These are phyloP conservation scores for Aspergillus candidus DNA, from an alignment of 2,329 filamentous ascomycete genomes.

Conservation along the genomic window DNA sequence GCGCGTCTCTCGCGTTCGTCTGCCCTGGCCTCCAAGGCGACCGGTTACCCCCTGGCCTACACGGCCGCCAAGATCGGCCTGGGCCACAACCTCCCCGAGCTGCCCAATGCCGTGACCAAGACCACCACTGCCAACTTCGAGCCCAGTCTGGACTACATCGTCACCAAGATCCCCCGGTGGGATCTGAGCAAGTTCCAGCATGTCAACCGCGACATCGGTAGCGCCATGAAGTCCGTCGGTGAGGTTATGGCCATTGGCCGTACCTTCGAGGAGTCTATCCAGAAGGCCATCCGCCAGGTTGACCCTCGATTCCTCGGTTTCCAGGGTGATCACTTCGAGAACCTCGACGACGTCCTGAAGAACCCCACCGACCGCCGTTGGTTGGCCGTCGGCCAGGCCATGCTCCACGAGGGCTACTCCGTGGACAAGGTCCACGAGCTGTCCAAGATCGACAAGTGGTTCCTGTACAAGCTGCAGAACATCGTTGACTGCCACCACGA, in stretches of 20 bases:
- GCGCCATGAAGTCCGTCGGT: slow-evolving; percentile 97
- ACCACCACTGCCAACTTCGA: slow-evolving; percentile 99
- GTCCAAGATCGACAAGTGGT: slow-evolving; percentile 99
- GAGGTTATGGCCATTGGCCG: slow-evolving; percentile 99
- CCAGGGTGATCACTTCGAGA: slow-evolving; percentile 90
- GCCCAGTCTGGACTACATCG: slow-evolving; percentile 93
- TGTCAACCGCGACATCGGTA: slow-evolving; percentile 94
- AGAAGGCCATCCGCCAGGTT: slow-evolving; percentile 96
- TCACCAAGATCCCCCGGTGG: slow-evolving; percentile 98
- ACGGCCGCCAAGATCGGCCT: slow-evolving; percentile 98
- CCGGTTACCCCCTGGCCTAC: slow-evolving; percentile 93
- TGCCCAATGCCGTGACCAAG: slow-evolving; percentile 96
- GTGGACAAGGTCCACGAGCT: slow-evolving; percentile 88
- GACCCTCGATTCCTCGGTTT: slow-evolving; percentile 89
- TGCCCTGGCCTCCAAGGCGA: slow-evolving; percentile 94
- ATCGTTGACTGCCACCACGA: slow-evolving; percentile 86
- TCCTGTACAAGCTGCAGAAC: slow-evolving; percentile 96
- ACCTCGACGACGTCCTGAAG: slow-evolving; percentile 80
- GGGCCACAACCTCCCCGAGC: slow-evolving; percentile 87
- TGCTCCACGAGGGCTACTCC: slow-evolving; percentile 93
- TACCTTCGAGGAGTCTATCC: slow-evolving; percentile 98
- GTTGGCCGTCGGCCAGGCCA: slow-evolving; percentile 94
- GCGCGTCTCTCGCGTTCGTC: slow-evolving; percentile 96
- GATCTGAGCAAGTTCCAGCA: slow-evolving; percentile 99
- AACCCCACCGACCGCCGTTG: slow-evolving; percentile 96